Base-by-base conservation (phyloP, 345 rosid genomes). In the Clarkia xantiana region DNA sequence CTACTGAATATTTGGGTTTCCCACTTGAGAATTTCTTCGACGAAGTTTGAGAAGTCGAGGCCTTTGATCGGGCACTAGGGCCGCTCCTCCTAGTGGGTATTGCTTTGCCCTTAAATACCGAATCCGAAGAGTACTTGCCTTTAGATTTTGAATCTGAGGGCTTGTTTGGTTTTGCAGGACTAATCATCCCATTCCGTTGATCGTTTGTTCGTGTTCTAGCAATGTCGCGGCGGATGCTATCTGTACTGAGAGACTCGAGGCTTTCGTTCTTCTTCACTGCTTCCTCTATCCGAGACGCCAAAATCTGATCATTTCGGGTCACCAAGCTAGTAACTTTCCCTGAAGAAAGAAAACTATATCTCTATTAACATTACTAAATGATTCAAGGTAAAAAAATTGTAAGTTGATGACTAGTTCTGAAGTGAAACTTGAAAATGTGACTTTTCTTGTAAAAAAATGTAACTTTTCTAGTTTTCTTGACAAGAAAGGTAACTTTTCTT, bases 251-350 rank as follows among this genome's bases (percentile, higher is more conserved):
- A 46, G 91, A 62, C 56, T 86, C 97, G 53, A 85, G 71, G 74
- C 94, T 85, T 72, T 78, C 87, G 12, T 85, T 85, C 67, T 78
- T 89, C 68, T 71, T 76, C 58, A 89, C 66, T 12, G 94, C 90
- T 59, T 80, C 90, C 59, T 82, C 95, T 12, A 82, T 82, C 42
- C 84, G 66, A 16, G 58, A 56, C 12, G 97, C 94, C 68, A 89
- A 65, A 53, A 63, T 54, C 13, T 25, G 42, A 59, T 77, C 79
- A 62, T 74, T 78, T 65, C 64, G 77, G 18, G 93, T 79, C 55
- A 86, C 71, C 68, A 90, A 70, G 62, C 96, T 90, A 22, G 96
- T 90, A 34, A 90, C 93, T 67, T 83, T 86, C 52, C 96, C 93
- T 90, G 80, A 7, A 56, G 59, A 49, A 14, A 47, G 50, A 44